Evolutionary conservation across 192 early-diverging fungal genomes (phyloP).

Genomic region (Rhizophlyctis rosea): DNA sequence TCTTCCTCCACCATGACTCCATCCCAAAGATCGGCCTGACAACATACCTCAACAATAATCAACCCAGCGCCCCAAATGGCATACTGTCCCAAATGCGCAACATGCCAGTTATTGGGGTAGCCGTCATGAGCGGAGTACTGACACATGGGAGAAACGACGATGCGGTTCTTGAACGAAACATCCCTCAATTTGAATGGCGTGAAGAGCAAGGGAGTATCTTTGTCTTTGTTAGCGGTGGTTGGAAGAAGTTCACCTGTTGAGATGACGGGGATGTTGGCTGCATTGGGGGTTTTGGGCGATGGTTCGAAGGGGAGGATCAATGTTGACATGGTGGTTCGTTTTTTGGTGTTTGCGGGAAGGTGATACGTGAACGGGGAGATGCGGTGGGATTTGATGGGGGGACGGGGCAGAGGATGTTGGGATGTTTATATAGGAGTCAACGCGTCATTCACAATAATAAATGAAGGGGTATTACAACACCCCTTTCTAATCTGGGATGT

Average conservation of each 20-base stretch:
- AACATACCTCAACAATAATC: conserved; percentile 65
- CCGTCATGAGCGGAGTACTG: conserved; percentile 17
- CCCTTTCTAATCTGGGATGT: no score
- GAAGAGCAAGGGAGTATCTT: neutral
- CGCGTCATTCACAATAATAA: no score
- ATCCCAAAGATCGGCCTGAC: conserved; percentile 1
- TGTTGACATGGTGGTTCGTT: no score
- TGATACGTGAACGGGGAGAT: no score
- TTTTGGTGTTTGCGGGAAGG: no score
- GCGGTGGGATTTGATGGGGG: no score
- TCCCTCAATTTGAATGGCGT: conserved; percentile 6
- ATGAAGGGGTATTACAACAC: no score
- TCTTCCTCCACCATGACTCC: no score
- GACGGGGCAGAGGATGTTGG: no score
- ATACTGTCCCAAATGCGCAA: conserved; percentile 53
- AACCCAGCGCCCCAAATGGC: conserved; percentile 78
- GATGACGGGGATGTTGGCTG: neutral
- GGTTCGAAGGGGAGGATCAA: neutral
- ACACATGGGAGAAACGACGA: conserved; percentile 77
- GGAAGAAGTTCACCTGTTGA: neutral
- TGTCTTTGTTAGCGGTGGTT: neutral
- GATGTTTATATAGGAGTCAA: no score
- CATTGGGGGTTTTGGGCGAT: neutral
- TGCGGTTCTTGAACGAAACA: conserved; percentile 71
- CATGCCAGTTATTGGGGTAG: conserved; percentile 29